These are phyloP conservation scores for Pelagophyceae sp. DNA, from an alignment of 352 stramenopile genomes.

Conservation along the genomic window DNA sequence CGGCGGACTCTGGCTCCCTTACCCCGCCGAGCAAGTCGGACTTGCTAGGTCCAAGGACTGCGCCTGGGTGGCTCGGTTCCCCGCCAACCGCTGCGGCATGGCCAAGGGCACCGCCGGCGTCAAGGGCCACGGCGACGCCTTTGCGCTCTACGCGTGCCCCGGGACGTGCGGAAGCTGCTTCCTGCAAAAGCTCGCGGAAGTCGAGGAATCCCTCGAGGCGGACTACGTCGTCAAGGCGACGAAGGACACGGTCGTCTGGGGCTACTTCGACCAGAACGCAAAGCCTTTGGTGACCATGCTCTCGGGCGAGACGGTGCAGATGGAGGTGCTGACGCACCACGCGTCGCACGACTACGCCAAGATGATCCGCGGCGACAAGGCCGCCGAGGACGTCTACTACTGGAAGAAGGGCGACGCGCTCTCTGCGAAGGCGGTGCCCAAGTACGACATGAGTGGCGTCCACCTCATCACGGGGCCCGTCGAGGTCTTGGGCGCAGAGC, in stretches of 20 bases:
- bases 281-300: conserved; percentile 17
- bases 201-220: too few species aligned
- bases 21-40: too few species aligned
- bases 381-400: conserved; percentile 29
- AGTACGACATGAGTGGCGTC: conserved; percentile 26
- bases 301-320: conserved; percentile 28
- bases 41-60: too few species aligned
- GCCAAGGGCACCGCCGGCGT: too few species aligned
- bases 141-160: too few species aligned
- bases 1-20: too few species aligned
- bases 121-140: too few species aligned
- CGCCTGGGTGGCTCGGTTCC: too few species aligned
- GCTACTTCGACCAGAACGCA: conserved; percentile 28
- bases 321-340: conserved; percentile 33
- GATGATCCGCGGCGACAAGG: conserved; percentile 31
- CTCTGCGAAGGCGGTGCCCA: conserved; percentile 24
- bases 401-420: conserved; percentile 20
- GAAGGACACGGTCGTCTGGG: conserved; percentile 27
- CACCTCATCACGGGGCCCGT: conserved; percentile 29
- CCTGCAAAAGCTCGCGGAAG: too few species aligned
- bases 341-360: conserved; percentile 31
- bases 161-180: too few species aligned
- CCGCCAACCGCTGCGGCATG: too few species aligned
- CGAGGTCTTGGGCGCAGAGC: conserved; percentile 24
- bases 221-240: conserved; percentile 27